These are phyloP conservation scores for Elsinoe ampelina DNA, from an alignment of 2,329 filamentous ascomycete genomes.

Conservation along the genomic window DNA sequence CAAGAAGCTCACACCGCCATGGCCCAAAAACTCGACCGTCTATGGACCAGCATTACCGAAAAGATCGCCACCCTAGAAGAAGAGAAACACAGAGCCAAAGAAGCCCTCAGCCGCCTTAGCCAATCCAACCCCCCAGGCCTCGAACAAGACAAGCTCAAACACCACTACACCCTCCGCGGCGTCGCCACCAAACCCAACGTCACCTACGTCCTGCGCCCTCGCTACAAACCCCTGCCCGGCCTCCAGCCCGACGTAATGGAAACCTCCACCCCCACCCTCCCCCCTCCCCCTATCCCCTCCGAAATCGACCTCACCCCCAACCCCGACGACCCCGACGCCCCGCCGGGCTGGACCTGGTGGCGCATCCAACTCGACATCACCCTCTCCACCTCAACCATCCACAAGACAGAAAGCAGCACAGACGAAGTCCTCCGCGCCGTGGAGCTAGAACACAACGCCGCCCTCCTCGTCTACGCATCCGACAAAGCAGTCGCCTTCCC, in stretches of 20 bases:
- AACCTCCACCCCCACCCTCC: constrained; percentile 19
- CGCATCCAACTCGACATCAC: constrained; percentile 42
- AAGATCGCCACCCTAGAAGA: constrained; percentile 23
- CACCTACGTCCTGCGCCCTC: constrained; percentile 45
- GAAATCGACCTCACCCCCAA: constrained; percentile 1
- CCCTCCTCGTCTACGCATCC: constrained; percentile 52
- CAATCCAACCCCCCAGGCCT: constrained; percentile 19
- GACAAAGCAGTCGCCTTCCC: constrained; percentile 27
- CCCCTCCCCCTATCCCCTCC: constrained; percentile 20
- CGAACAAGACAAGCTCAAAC: constrained; percentile 26
- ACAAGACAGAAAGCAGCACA: constrained; percentile 29
- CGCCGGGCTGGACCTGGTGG: constrained; percentile 45
- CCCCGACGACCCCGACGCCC: constrained; percentile 24
- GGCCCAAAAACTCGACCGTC: constrained; percentile 27
- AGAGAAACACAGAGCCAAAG: constrained; percentile 26
- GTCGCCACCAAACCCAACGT: constrained; percentile 50
- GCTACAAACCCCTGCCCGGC: constrained; percentile 12
- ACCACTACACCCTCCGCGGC: constrained; percentile 48
- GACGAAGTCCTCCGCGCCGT: constrained; percentile 43
- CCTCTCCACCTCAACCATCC: constrained; percentile 31
- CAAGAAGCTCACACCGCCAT: constrained; percentile 19
- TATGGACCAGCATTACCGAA: constrained; percentile 24
- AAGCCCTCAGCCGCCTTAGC: constrained; percentile 23
- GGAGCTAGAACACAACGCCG: constrained; percentile 44
- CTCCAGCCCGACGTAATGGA: constrained; percentile 18